phyloP scores from a whole-genome alignment of 2,329 filamentous ascomycete genomes.

The Ophioceras dolichostomum region DNA sequence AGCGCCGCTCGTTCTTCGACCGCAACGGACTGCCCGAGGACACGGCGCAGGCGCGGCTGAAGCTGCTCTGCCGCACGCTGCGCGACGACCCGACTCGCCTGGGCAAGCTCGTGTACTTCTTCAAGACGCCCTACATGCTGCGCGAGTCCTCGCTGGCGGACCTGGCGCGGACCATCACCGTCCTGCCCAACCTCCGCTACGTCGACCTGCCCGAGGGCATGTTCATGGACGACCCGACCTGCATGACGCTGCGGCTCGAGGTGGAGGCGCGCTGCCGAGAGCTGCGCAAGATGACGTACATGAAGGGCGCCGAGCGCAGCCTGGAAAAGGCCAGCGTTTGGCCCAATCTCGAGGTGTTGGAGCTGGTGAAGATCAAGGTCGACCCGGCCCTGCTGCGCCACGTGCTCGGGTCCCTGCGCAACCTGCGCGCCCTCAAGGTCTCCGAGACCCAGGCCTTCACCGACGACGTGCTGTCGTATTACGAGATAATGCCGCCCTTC shows the following conservation, averaged over 20 bases:
- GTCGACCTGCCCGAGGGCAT: conserved; percentile 85
- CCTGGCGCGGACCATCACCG: conserved; percentile 73
- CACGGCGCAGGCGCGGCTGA: conserved; percentile 61
- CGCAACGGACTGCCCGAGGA: conserved; percentile 73
- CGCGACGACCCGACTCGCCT: conserved; percentile 61
- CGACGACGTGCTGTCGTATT: conserved; percentile 62
- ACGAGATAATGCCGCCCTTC: conserved; percentile 56
- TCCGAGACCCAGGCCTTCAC: conserved; percentile 57
- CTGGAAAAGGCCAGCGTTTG: conserved; percentile 58
- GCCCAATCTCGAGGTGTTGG: conserved; percentile 60
- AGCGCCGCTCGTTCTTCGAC: conserved; percentile 59
- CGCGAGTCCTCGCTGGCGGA: conserved; percentile 76
- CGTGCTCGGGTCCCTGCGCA: conserved; percentile 54
- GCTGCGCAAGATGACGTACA: conserved; percentile 82
- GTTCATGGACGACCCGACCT: conserved; percentile 68
- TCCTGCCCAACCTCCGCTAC: conserved; percentile 74
- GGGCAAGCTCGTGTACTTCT: conserved; percentile 58
- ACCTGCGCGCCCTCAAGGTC: conserved; percentile 63
- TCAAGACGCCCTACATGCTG: conserved; percentile 93
- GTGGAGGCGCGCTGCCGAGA: conserved; percentile 73
- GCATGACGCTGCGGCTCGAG: conserved; percentile 67
- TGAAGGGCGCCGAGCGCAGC: conserved; percentile 63
- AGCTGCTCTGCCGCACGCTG: conserved; percentile 69
- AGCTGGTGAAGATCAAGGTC: conserved; percentile 54
- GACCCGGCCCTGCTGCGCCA: conserved; percentile 60